Evolutionary conservation across 805 yeast genomes (phyloP), one percentile per base, ranked within the genome.

Genomic region (Pichia paraexigua): DNA sequence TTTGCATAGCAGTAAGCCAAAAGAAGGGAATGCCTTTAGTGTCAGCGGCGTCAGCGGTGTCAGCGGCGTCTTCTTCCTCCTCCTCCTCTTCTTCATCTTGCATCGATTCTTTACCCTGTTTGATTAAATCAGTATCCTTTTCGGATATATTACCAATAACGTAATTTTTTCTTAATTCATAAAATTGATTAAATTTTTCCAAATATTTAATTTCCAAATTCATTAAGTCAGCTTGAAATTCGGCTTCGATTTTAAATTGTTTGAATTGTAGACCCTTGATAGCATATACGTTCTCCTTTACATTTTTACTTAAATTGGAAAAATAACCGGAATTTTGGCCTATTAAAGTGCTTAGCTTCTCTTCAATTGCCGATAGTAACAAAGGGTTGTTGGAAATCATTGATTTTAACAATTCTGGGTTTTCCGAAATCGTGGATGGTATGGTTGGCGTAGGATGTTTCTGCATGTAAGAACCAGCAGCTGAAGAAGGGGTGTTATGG

Each of bases 1-100:
- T 94, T 68, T 86, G 92, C 69, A 94, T 74, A 7, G 98, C 95
- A 20, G 98, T 94, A 62, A 92, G 77, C 99, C 99, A 94, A 76
- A 94, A 94, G 46, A 86, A 82, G 52, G 99, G 98, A 59, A 94
- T 80, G 57, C 99, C 99, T 55, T 74, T 75, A 13, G 63, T 68
- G 21, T 69, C 77, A 4, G 66, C 70, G 9, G 63, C 68, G 11
- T 65, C 67, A n/a, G 69, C 73, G 25, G 69, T 71, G 18, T 66
- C 72, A 8, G 71, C 81, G 77, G 5, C 72, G 12, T 68, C 76
- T 0, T 66, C 71, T 1, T 66, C 71, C 0, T 67, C 74, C 11
- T 62, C 67, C 10, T 57, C 63, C 2, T 60, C 67, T 7, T 57
- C 58, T 17, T 60, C 62, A 41, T 72, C 74, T 52, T 77, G 82